phyloP scores from a whole-genome alignment of 805 yeast species.

The Cephaloascus albidus region DNA sequence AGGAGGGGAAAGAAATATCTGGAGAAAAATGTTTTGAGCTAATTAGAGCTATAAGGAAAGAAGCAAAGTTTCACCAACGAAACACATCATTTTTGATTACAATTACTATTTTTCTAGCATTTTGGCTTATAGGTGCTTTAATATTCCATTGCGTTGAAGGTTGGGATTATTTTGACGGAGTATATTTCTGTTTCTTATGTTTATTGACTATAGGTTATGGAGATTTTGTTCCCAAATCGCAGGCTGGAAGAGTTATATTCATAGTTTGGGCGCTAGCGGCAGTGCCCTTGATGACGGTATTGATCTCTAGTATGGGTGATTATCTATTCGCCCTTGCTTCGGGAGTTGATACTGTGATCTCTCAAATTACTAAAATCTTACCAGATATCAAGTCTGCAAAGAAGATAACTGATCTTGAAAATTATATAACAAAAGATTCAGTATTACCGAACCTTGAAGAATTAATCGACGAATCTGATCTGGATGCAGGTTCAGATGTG shows the following conservation, averaged over 20 bases:
- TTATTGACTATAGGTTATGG: slow-evolving; percentile 84
- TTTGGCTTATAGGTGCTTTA: slow-evolving; percentile 70
- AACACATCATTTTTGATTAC: slow-evolving; percentile 28
- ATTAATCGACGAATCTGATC: not conserved
- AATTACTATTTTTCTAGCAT: slow-evolving; percentile 35
- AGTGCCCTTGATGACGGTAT: slow-evolving; percentile 79
- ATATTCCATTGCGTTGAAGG: slow-evolving; percentile 50
- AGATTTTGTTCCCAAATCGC: slow-evolving; percentile 50
- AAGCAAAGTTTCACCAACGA: slow-evolving; percentile 28
- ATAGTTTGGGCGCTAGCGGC: slow-evolving; percentile 77
- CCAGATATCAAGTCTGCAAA: too few relatives aligned
- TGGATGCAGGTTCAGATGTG: not conserved
- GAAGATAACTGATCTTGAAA: not conserved
- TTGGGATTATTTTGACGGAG: slow-evolving; percentile 63
- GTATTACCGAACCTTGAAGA: not conserved
- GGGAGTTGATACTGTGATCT: too few relatives aligned
- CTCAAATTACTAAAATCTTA: too few relatives aligned
- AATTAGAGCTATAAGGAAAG: slow-evolving; percentile 43
- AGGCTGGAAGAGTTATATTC: slow-evolving; percentile 67
- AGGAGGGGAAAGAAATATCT: slow-evolving; percentile 16
- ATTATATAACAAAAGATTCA: not conserved
- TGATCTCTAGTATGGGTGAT: slow-evolving; percentile 68
- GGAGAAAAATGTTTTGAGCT: slow-evolving; percentile 41
- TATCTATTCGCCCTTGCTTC: too few relatives aligned
- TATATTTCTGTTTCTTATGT: slow-evolving; percentile 73